Conservation (phyloP, 2,329 filamentous ascomycete species). For the Colletotrichum costaricense region DNA sequence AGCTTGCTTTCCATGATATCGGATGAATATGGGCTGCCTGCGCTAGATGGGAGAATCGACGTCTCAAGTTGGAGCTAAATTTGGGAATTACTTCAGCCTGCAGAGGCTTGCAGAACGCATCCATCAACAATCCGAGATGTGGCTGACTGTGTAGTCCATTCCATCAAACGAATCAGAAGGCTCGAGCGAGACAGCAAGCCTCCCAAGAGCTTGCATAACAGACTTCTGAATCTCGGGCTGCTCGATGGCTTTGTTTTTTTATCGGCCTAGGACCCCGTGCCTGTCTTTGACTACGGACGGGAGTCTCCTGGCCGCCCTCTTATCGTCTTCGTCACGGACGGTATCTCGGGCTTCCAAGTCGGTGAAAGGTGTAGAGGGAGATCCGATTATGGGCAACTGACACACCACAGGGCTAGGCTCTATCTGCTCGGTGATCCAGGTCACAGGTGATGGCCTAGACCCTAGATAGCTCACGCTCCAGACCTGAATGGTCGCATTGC, state of each 20-base stretch:
- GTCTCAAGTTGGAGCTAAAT: constrained; percentile 9
- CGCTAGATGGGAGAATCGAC: background rate
- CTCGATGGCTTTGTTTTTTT: background rate
- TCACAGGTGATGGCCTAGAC: constrained; percentile 4
- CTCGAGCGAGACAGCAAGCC: constrained; percentile 6
- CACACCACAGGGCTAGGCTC: constrained; percentile 8
- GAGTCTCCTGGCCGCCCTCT: background rate
- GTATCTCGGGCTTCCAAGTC: constrained; percentile 17
- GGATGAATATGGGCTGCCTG: background rate
- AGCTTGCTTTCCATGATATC: constrained; percentile 14
- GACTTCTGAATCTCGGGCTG: background rate
- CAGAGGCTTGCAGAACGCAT: constrained; percentile 1
- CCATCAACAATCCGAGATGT: constrained; percentile 15
- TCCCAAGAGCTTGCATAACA: background rate
- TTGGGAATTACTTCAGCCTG: background rate
- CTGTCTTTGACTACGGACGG: constrained; percentile 8
- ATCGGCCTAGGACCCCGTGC: background rate
- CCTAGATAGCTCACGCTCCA: background rate
- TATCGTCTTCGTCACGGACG: background rate
- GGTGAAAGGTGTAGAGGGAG: constrained; percentile 14
- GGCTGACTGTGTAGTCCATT: background rate
- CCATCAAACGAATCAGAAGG: background rate
- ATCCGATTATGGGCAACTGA: constrained; percentile 1
- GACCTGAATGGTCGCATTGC: background rate
- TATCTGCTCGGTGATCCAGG: background rate